These are phyloP conservation scores for Plectranthus barbatus DNA, from an alignment of 257 asterid genomes.

Conservation along the genomic window DNA sequence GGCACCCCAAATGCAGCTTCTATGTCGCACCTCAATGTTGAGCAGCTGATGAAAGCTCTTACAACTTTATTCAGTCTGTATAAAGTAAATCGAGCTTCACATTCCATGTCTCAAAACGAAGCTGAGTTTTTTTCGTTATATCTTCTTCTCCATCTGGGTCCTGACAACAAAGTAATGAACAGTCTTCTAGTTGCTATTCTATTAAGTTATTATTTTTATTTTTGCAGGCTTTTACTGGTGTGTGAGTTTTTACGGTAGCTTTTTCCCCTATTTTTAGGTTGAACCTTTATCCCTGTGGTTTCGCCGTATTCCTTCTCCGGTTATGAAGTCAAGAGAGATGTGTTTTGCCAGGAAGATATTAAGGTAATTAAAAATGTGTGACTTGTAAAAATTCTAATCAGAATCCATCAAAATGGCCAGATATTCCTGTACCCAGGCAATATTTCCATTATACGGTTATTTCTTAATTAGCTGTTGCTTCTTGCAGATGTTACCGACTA, in stretches of 20 bases:
- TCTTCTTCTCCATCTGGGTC: slow-evolving; percentile 77
- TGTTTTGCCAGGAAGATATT: slow-evolving; percentile 60
- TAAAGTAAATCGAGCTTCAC: slow-evolving; percentile 46
- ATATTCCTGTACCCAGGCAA: neutral
- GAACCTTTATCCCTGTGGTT: slow-evolving; percentile 80
- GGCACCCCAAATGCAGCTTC: slow-evolving; percentile 46
- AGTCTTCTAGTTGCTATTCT: slow-evolving; percentile 4
- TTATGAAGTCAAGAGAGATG: slow-evolving; percentile 68
- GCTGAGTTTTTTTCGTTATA: slow-evolving; percentile 64
- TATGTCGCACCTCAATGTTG: slow-evolving; percentile 62
- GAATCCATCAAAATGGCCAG: neutral
- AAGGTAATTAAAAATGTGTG: slow-evolving; percentile 37
- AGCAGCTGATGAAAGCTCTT: slow-evolving; percentile 81
- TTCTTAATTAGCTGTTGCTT: slow-evolving; percentile 7
- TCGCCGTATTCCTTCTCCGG: slow-evolving; percentile 41
- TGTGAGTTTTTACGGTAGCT: neutral
- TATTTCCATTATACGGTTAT: neutral
- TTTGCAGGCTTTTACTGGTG: slow-evolving; percentile 6
- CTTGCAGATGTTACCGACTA: slow-evolving; percentile 50
- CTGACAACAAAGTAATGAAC: slow-evolving; percentile 46
- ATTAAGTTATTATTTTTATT: neutral
- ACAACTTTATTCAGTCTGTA: slow-evolving; percentile 53
- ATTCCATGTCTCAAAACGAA: slow-evolving; percentile 45
- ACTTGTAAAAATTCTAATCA: neutral
- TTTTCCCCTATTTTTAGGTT: slow-evolving; percentile 34